Percentiles rank a stretch among this genome's conserved stretches.
Conservation (phyloP, 78 protist genomes). For the Salpingoeca rosetta region DNA sequence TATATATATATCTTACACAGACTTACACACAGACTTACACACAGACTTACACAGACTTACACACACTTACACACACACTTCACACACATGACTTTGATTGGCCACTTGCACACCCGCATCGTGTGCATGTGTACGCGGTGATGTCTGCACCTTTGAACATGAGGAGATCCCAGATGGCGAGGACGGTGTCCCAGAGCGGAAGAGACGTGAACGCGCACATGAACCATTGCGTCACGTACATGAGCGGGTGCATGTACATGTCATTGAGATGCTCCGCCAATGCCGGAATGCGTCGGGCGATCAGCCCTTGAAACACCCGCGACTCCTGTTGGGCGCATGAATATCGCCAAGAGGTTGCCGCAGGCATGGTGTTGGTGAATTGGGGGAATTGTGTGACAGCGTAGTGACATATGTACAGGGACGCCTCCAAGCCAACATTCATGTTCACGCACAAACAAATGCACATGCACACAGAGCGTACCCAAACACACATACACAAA, state of each 20-base stretch:
- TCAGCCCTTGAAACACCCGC: background rate
- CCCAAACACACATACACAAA: background rate
- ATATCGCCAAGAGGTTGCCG: background rate
- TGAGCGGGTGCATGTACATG: background rate
- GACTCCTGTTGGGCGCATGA: background rate
- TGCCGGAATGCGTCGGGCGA: background rate
- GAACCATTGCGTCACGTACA: constrained; percentile 9
- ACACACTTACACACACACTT: too few species aligned
- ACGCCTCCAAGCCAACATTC: background rate
- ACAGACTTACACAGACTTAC: too few species aligned
- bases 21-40: too few species aligned
- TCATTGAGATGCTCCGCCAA: background rate
- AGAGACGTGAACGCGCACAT: constrained; percentile 3
- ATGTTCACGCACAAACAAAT: background rate
- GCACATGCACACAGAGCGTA: background rate
- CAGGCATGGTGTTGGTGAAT: background rate
- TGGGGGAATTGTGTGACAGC: background rate
- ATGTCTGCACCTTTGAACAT: background rate
- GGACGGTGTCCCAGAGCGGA: constrained; percentile 3
- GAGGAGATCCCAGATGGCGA: background rate
- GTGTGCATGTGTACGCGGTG: too few species aligned
- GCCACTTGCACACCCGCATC: too few species aligned
- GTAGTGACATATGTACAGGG: background rate
- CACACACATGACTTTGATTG: too few species aligned
- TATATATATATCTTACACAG: too few species aligned